Conservation (phyloP, 139 green algal genomes). For the Ettlia oleoabundans region DNA sequence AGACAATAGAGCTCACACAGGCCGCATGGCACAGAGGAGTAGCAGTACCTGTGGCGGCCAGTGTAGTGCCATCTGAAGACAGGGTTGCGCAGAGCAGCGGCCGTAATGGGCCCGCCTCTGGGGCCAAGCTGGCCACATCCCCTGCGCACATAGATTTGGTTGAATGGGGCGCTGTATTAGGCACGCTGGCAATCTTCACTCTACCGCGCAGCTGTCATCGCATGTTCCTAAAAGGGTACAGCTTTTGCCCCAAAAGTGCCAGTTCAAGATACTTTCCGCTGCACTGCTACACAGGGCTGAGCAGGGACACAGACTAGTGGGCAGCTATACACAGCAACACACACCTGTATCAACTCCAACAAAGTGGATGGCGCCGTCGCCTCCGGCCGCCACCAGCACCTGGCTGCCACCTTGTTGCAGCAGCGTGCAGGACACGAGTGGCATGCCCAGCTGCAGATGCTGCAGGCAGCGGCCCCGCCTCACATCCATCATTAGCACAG, state of each 20-base stretch:
- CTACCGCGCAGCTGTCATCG: too few relatives aligned
- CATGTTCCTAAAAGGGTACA: too few relatives aligned
- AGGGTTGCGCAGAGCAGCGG: constrained; percentile 24
- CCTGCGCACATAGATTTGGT: neutral
- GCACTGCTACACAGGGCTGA: too few relatives aligned
- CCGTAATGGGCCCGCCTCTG: constrained; percentile 1
- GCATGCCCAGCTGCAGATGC: constrained; percentile 14
- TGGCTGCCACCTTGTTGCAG: neutral
- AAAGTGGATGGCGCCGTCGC: constrained; percentile 19
- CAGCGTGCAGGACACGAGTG: constrained; percentile 26
- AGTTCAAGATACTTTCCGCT: too few relatives aligned
- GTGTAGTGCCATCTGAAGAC: constrained; percentile 12
- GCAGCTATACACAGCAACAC: neutral
- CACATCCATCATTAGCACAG: constrained; percentile 15
- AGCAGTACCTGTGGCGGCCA: constrained; percentile 17
- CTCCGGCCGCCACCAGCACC: constrained; percentile 2
- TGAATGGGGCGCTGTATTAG: too few relatives aligned
- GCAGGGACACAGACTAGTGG: neutral
- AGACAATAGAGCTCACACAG: too few relatives aligned
- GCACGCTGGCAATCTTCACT: too few relatives aligned
- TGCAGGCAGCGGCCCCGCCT: constrained; percentile 20
- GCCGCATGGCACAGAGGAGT: too few relatives aligned
- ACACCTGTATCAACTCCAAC: neutral
- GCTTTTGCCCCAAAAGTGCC: too few relatives aligned
- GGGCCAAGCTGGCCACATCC: constrained; percentile 3